These are phyloP conservation scores for Corchorus capsularis DNA, from an alignment of 345 rosid genomes.

Conservation along the genomic window DNA sequence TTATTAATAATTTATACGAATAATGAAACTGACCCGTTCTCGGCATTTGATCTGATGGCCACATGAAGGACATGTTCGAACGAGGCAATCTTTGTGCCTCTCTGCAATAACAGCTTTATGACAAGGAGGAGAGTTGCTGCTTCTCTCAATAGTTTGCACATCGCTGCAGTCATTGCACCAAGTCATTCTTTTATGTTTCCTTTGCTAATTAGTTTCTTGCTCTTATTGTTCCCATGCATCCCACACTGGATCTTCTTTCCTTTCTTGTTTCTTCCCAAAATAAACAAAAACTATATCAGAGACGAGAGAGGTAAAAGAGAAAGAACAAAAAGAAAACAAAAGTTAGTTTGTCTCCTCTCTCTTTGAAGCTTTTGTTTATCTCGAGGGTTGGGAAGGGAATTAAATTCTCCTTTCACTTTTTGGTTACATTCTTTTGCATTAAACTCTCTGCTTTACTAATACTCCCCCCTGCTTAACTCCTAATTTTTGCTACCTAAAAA, in stretches of 20 bases:
- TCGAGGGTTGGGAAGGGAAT: slow-evolving; percentile 58
- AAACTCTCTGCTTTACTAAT: background rate
- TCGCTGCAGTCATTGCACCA: slow-evolving; percentile 88
- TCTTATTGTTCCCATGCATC: slow-evolving; percentile 35
- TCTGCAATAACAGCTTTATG: slow-evolving; percentile 28
- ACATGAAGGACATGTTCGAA: slow-evolving; percentile 83
- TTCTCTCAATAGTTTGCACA: slow-evolving; percentile 62
- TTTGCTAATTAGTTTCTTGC: background rate
- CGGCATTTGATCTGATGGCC: slow-evolving; percentile 79
- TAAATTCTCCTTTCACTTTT: slow-evolving; percentile 53
- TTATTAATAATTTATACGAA: background rate
- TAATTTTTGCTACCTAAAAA: slow-evolving; percentile 33
- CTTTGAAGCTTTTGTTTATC: slow-evolving; percentile 35
- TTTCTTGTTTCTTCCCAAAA: slow-evolving; percentile 32
- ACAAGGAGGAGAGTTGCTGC: slow-evolving; percentile 27
- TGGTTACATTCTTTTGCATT: slow-evolving; percentile 23
- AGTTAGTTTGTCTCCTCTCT: slow-evolving; percentile 41
- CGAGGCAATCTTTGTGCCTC: slow-evolving; percentile 33
- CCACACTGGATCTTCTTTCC: slow-evolving; percentile 28
- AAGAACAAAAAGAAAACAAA: slow-evolving; percentile 27
- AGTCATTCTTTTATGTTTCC: slow-evolving; percentile 53
- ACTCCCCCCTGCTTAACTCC: slow-evolving; percentile 11
- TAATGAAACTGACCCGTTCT: slow-evolving; percentile 28
- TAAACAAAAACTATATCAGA: slow-evolving; percentile 33
- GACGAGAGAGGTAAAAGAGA: slow-evolving; percentile 6